Conservation (phyloP, 306 rosid species). For the Quercus engelmannii region DNA sequence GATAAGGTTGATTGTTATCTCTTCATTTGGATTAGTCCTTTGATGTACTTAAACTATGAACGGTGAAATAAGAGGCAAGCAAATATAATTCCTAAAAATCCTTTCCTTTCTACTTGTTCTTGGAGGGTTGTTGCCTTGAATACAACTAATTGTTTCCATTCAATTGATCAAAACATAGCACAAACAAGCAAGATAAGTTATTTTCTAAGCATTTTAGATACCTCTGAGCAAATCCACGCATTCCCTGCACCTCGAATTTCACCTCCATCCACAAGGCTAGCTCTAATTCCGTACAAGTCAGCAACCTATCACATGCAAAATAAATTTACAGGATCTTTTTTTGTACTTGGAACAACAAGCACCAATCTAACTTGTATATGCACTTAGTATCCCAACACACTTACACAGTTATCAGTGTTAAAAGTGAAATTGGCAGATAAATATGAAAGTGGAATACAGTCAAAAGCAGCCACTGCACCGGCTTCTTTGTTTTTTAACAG, state of each 20-base stretch:
- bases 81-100: too few species aligned
- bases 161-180: background rate
- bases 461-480: constrained; percentile 92
- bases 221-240: constrained; percentile 99
- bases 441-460: constrained; percentile 83
- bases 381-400: constrained; percentile 26
- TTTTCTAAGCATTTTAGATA: constrained; percentile 29
- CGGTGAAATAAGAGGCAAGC: too few species aligned
- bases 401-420: constrained; percentile 88
- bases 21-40: too few species aligned
- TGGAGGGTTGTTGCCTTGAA: too few species aligned
- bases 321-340: constrained; percentile 26
- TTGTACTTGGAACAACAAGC: background rate
- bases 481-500: constrained; percentile 76
- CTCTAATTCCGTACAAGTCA: constrained; percentile 95
- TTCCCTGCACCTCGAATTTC: constrained; percentile 99
- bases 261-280: constrained; percentile 93
- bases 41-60: too few species aligned
- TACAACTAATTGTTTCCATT: too few species aligned
- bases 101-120: too few species aligned
- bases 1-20: too few species aligned
- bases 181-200: constrained; percentile 2
- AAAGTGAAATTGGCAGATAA: constrained; percentile 94
- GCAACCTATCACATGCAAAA: constrained; percentile 60
- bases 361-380: background rate